Evolutionary conservation across 2,329 filamentous ascomycete species (phyloP), one percentile per base, ranked within the genome.

Genomic region (Alternaria infectoria): DNA sequence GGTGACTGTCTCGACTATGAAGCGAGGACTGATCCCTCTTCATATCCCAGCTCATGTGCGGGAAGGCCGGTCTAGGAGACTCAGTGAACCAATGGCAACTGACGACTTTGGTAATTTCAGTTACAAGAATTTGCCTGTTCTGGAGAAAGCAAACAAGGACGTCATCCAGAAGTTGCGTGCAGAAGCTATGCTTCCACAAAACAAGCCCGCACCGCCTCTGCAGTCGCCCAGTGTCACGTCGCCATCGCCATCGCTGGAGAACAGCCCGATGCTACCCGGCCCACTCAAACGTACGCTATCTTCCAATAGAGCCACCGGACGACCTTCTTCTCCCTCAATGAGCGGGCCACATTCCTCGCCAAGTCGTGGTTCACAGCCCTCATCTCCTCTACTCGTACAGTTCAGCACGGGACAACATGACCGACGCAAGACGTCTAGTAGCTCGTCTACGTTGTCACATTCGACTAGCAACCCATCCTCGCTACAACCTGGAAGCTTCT

Each of bases 121-220:
- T 43, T 99, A 97, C 85, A 99, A 99, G 83, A 99, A 99, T 73
- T 83, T 99, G 52, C 94, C 95, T 0, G 95, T 98, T 19, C 85
- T 99, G 17, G 96, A 98, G 74, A 98, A 97, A 80, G 96, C 96
- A 58, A 99, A 99, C 81, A 99, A 99, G 78, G 96, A 99, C 74
- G 93, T 98, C 28, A 97, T 99, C 30, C 94, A 98, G 74, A 98
- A 98, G 79, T 85, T 99, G 61, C 90, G 94, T 11, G 93, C 94
- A 21, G 94, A 98, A 79, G 94, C 96, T 4, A 86, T 97, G 82
- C 93, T 90, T 72, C 85, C 86, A 36, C 88, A 89, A 70, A 85
- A 85, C 64, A 87, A 88, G 68, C 61, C 79, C 19, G 71, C 72
- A 2, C 77, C 77, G 58, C 79, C 81, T 13, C 74, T 83, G 4